Evolutionary conservation across 495 filamentous ascomycete genomes (phyloP).

Genomic region (Penicillium simplicissimum): DNA sequence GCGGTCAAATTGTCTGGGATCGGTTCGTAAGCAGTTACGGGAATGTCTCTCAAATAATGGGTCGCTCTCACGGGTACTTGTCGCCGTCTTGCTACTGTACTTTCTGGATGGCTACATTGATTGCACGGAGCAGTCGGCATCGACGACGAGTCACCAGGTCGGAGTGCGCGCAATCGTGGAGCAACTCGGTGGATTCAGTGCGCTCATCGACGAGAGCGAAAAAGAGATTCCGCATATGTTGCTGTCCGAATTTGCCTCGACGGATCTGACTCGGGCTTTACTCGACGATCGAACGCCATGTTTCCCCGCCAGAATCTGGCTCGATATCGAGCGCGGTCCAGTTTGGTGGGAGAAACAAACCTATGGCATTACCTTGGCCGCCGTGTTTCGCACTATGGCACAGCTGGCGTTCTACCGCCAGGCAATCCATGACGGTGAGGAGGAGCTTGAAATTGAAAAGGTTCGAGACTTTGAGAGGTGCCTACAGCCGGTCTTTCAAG

Average conservation of each 20-base stretch:
- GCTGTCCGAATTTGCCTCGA: conserved; percentile 40
- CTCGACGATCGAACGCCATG: conserved; percentile 19
- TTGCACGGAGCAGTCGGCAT: conserved; percentile 34
- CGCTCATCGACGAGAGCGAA: conserved; percentile 24
- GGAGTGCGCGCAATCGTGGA: conserved; percentile 38
- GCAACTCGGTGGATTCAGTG: conserved; percentile 32
- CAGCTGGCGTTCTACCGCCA: conserved; percentile 23
- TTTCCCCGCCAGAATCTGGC: conserved; percentile 24
- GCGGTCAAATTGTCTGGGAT: conserved; percentile 15
- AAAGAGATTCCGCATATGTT: conserved; percentile 36
- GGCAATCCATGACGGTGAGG: conserved; percentile 8
- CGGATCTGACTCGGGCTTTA: conserved; percentile 34
- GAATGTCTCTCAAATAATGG: conserved; percentile 12
- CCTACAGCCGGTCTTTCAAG: conserved; percentile 15
- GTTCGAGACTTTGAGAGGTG: conserved; percentile 14
- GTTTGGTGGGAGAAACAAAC: conserved; percentile 27
- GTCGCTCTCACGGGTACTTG: conserved; percentile 27
- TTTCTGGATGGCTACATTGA: conserved; percentile 42
- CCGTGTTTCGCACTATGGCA: conserved; percentile 17
- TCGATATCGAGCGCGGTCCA: conserved; percentile 18
- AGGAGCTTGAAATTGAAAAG: conserved; percentile 13
- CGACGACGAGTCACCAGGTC: conserved; percentile 35
- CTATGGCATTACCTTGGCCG: conserved; percentile 18
- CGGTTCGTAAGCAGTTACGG: conserved; percentile 18
- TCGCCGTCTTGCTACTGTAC: conserved; percentile 40